Conservation (phyloP, 352 stramenopile species). For the Peronospora destructor region DNA sequence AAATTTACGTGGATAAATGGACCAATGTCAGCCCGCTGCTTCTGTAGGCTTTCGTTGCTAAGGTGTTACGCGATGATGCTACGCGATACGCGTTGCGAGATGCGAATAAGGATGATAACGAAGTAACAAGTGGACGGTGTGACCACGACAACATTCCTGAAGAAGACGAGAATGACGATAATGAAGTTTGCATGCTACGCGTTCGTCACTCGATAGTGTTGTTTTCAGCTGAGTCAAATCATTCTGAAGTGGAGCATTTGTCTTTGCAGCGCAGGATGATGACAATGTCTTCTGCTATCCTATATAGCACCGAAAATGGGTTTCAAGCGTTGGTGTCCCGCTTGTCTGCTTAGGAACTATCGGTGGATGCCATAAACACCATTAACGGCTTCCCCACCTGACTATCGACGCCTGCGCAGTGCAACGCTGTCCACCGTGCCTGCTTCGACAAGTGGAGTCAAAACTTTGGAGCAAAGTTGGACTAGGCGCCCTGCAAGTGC, state of each 20-base stretch:
- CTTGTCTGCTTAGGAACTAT: slow-evolving; percentile 24
- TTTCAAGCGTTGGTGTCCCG: slow-evolving; percentile 8
- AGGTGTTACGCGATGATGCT: slow-evolving; percentile 46
- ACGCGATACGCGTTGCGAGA: slow-evolving; percentile 41
- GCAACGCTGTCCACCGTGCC: slow-evolving; percentile 9
- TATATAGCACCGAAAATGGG: slow-evolving; percentile 7
- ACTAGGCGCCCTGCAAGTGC: slow-evolving; percentile 16
- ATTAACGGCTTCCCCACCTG: slow-evolving; percentile 23
- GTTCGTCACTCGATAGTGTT: slow-evolving; percentile 27
- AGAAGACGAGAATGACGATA: slow-evolving; percentile 19
- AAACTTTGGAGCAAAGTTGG: not conserved
- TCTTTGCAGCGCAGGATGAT: slow-evolving; percentile 19
- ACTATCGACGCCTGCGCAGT: slow-evolving; percentile 21
- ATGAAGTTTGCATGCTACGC: slow-evolving; percentile 6
- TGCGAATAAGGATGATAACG: slow-evolving; percentile 20
- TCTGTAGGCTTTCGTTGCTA: slow-evolving; percentile 51
- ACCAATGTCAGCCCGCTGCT: slow-evolving; percentile 33
- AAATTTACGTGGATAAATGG: slow-evolving; percentile 4
- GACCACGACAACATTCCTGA: slow-evolving; percentile 39
- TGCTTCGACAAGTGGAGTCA: not conserved
- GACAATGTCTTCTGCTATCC: slow-evolving; percentile 10
- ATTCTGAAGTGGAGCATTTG: slow-evolving; percentile 18
- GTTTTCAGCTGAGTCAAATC: slow-evolving; percentile 15
- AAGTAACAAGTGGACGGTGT: slow-evolving; percentile 24
- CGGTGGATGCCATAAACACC: slow-evolving; percentile 21